Percentiles rank a stretch among this genome's conserved stretches.
phyloP scores from a whole-genome alignment of 345 rosid genomes.

The Geranium rotundifolium region DNA sequence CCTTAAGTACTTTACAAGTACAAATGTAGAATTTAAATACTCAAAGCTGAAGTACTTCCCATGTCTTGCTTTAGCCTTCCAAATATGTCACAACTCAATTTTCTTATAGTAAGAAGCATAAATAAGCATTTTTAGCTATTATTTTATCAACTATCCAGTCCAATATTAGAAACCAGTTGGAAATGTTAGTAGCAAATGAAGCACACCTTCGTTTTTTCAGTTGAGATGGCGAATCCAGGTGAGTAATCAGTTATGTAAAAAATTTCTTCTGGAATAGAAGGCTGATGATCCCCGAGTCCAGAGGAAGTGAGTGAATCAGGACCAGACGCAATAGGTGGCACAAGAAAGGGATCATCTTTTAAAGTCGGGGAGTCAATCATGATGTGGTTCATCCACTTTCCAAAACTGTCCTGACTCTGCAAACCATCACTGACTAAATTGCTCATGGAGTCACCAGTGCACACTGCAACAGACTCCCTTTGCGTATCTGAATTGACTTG shows the following conservation, averaged over 20 bases:
- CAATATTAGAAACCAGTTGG: background rate
- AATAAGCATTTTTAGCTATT: background rate
- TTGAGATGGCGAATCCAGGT: constrained; percentile 69
- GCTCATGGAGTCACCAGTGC: constrained; percentile 31
- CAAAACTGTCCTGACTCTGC: constrained; percentile 78
- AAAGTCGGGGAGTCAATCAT: constrained; percentile 42
- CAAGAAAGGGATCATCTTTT: constrained; percentile 30
- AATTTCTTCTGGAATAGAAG: constrained; percentile 36
- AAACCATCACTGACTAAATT: constrained; percentile 37
- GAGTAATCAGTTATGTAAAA: constrained; percentile 73
- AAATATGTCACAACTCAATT: background rate
- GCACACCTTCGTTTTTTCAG: constrained; percentile 77
- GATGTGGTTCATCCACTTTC: constrained; percentile 62
- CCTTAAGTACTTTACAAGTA: background rate
- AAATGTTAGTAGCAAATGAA: background rate
- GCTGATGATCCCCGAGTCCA: constrained; percentile 19
- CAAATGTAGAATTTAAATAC: background rate
- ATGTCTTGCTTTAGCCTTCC: background rate
- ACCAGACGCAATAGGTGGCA: constrained; percentile 33
- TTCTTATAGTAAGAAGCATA: background rate
- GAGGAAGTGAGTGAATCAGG: constrained; percentile 33
- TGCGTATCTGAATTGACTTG: constrained; percentile 26
- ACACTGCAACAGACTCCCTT: constrained; percentile 18
- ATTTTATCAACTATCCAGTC: background rate
- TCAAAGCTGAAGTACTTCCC: background rate